Conservation (phyloP, 176 grass and related monocot species). For the Cymbopogon citratus region DNA sequence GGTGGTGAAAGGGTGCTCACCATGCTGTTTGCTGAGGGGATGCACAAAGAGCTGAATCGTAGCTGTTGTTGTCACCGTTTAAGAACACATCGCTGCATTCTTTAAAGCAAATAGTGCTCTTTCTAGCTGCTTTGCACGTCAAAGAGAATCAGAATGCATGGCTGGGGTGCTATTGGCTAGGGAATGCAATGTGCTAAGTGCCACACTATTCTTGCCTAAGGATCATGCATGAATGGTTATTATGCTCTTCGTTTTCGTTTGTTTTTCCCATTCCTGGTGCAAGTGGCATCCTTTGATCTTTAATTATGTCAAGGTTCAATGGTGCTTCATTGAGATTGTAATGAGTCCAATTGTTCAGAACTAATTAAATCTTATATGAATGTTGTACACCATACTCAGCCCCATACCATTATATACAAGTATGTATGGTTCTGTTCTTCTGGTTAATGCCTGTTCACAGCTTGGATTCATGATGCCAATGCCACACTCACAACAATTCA, state of each 20-base stretch:
- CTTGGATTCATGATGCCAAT: background rate
- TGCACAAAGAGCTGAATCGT: background rate
- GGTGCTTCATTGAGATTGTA: background rate
- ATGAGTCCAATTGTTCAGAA: background rate
- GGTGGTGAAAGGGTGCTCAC: background rate
- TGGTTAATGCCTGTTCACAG: background rate
- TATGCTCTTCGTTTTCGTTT: background rate
- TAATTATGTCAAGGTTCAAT: background rate
- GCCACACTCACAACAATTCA: background rate
- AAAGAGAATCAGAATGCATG: background rate
- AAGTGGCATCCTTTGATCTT: background rate
- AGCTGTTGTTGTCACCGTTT: background rate
- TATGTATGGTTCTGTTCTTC: background rate
- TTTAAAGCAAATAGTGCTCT: background rate
- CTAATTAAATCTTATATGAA: background rate
- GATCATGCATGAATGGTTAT: too few species aligned
- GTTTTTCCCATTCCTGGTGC: background rate
- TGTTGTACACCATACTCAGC: background rate
- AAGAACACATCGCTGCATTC: background rate
- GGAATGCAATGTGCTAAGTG: background rate
- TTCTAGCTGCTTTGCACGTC: background rate
- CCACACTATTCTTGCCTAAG: background rate
- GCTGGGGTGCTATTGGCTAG: background rate
- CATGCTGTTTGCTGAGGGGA: background rate
- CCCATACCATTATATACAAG: background rate